phyloP scores from a whole-genome alignment of 352 stramenopile species.

The Aphanomyces cochlioides region DNA sequence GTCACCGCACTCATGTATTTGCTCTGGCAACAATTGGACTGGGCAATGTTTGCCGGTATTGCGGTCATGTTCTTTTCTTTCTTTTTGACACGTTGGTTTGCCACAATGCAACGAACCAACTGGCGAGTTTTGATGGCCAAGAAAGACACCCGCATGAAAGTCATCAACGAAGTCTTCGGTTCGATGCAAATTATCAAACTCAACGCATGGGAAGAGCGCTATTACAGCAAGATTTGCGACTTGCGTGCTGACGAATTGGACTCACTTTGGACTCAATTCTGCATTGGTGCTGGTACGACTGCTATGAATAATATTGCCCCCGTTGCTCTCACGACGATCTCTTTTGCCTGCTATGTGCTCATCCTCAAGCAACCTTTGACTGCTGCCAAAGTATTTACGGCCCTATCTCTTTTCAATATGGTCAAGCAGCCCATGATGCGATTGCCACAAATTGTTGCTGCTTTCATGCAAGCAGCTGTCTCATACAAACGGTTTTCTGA shows the following conservation, averaged over 20 bases:
- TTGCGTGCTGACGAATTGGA: constrained; percentile 39
- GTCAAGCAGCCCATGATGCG: constrained; percentile 31
- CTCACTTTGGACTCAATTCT: constrained; percentile 15
- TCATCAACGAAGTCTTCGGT: constrained; percentile 85
- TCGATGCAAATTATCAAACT: constrained; percentile 95
- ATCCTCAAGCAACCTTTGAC: constrained; percentile 26
- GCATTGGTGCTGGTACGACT: constrained; percentile 13
- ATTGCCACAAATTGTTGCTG: constrained; percentile 25
- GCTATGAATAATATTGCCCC: constrained; percentile 30
- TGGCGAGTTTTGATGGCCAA: constrained; percentile 74
- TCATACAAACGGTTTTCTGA: constrained; percentile 32
- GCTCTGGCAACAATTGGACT: constrained; percentile 37
- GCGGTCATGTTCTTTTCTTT: constrained; percentile 37
- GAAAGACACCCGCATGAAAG: constrained; percentile 86
- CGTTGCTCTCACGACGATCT: constrained; percentile 29
- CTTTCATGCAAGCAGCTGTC: constrained; percentile 31
- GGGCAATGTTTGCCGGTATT: constrained; percentile 43
- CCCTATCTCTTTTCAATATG: constrained; percentile 31
- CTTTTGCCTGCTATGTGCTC: constrained; percentile 30
- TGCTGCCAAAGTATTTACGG: constrained; percentile 32
- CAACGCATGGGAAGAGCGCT: constrained; percentile 89
- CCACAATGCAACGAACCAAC: constrained; percentile 38
- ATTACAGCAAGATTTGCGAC: constrained; percentile 34
- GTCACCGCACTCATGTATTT: constrained; percentile 40
- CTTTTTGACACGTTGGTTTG: constrained; percentile 45